These are phyloP conservation scores for Acacia melanoxylon DNA, from an alignment of 306 rosid species.

Conservation along the genomic window DNA sequence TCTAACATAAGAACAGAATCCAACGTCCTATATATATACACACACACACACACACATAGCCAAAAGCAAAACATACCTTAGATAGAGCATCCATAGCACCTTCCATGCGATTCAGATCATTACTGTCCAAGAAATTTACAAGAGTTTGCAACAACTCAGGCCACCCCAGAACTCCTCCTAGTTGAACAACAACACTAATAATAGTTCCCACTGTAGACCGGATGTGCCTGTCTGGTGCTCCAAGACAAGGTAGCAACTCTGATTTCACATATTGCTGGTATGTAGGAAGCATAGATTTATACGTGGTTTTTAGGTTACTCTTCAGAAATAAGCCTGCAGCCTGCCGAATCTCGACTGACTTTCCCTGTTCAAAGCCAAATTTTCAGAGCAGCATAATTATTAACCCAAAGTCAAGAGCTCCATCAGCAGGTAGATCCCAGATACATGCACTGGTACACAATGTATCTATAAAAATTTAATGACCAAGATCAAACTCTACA, in stretches of 20 bases:
- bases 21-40: not conserved
- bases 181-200: slow-evolving; percentile 77
- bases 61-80: slow-evolving; percentile 58
- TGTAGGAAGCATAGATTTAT: slow-evolving; percentile 58
- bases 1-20: slow-evolving; percentile 3
- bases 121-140: slow-evolving; percentile 87
- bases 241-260: slow-evolving; percentile 91
- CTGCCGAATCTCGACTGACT: slow-evolving; percentile 90
- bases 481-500: slow-evolving; percentile 1
- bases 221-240: slow-evolving; percentile 84
- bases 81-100: slow-evolving; percentile 99
- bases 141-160: slow-evolving; percentile 94
- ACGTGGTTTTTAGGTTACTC: slow-evolving; percentile 76
- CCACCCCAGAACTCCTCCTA: slow-evolving; percentile 88
- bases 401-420: slow-evolving; percentile 10
- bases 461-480: not conserved
- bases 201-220: slow-evolving; percentile 93
- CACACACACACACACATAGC: too few relatives aligned
- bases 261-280: slow-evolving; percentile 87
- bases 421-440: slow-evolving; percentile 10
- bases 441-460: not conserved
- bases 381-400: slow-evolving; percentile 21
- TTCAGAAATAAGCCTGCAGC: slow-evolving; percentile 91
- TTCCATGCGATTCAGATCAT: slow-evolving; percentile 92
- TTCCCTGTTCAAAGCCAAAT: slow-evolving; percentile 58